Evolutionary conservation across 2,329 filamentous ascomycete species (phyloP).

Genomic region (Cladosporium halotolerans): DNA sequence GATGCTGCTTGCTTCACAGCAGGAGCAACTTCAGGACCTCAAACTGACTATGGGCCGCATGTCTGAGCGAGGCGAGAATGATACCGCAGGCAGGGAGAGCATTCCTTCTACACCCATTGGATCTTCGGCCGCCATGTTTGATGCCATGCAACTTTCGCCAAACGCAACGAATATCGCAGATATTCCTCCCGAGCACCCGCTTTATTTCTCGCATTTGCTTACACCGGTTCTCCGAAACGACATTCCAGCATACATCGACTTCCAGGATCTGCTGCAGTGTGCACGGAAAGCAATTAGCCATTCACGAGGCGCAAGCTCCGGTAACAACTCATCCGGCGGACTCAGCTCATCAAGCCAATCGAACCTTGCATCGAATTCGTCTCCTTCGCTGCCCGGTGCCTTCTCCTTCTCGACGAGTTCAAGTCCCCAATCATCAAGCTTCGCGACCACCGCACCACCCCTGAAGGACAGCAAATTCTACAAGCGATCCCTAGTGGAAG

Average conservation of each 20-base stretch:
- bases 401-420: conserved; percentile 32
- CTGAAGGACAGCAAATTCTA: conserved; percentile 92
- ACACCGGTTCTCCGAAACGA: conserved; percentile 80
- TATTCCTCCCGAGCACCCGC: conserved; percentile 55
- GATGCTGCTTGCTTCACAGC: conserved; percentile 75
- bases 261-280: conserved; percentile 66
- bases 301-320: conserved; percentile 57
- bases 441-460: conserved; percentile 43
- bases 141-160: conserved; percentile 51
- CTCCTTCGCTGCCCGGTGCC: conserved; percentile 38
- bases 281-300: conserved; percentile 54
- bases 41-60: conserved; percentile 90
- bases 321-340: conserved; percentile 16
- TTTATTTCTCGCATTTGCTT: conserved; percentile 75
- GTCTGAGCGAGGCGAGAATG: conserved; percentile 66
- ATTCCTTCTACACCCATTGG: conserved; percentile 76
- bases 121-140: conserved; percentile 52
- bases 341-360: conserved; percentile 48
- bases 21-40: conserved; percentile 85
- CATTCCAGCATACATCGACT: conserved; percentile 75
- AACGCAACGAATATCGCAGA: conserved; percentile 45
- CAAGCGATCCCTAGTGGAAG: conserved; percentile 80
- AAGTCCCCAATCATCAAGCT: conserved; percentile 24
- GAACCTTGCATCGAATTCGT: conserved; percentile 30
- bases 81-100: conserved; percentile 55